A percentile compares a stretch with the other conserved stretches of the same genome.
Evolutionary conservation across 306 rosid species (phyloP).

Genomic region (Cajanus cajan): DNA sequence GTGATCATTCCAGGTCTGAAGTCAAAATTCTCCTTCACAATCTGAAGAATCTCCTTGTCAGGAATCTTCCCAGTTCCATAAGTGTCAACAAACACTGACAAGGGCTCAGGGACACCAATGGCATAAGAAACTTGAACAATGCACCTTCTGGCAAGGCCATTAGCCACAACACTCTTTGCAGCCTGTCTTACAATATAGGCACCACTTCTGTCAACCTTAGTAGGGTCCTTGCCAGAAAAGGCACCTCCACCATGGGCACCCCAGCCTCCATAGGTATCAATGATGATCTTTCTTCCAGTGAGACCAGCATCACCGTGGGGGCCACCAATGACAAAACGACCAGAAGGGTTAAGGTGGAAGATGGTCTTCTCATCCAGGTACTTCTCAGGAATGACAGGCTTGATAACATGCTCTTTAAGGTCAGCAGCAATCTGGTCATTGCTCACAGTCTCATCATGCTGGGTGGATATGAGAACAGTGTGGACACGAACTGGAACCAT

Average conservation of each 20-base stretch:
- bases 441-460: constrained; percentile 95
- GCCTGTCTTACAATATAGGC: constrained; percentile 97
- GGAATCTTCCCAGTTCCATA: constrained; percentile 94
- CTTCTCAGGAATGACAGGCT: constrained; percentile 94
- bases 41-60: constrained; percentile 83
- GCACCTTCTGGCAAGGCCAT: constrained; percentile 93
- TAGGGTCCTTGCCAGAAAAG: constrained; percentile 99
- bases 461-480: constrained; percentile 98
- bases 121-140: constrained; percentile 95
- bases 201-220: constrained; percentile 99
- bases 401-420: constrained; percentile 94
- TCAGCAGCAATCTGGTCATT: constrained; percentile 96
- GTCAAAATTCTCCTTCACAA: constrained; percentile 93
- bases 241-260: constrained; percentile 99
- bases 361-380: constrained; percentile 96
- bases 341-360: constrained; percentile 99
- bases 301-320: constrained; percentile 99
- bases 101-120: constrained; percentile 96
- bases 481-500: constrained; percentile 97
- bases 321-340: constrained; percentile 98
- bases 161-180: constrained; percentile 95
- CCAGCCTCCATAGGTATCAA: constrained; percentile 98
- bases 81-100: constrained; percentile 79
- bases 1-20: constrained; percentile 99
- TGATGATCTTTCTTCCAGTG: constrained; percentile 96